These are phyloP conservation scores for Plantago lanceolata DNA, from an alignment of 305 asterid genomes.

Conservation along the genomic window DNA sequence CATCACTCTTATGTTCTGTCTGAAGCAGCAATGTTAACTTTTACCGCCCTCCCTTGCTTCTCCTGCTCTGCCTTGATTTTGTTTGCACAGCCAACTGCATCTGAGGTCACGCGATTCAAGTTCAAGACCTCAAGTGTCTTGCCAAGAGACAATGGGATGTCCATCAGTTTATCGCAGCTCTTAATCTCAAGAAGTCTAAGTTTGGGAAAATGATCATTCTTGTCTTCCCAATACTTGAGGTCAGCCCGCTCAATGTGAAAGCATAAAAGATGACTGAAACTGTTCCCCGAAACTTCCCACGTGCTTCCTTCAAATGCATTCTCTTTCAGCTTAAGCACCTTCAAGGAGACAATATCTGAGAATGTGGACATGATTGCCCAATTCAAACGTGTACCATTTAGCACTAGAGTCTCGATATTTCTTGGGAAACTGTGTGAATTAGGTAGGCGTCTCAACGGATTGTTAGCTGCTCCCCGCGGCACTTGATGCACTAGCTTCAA, in stretches of 20 bases:
- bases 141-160: neutral
- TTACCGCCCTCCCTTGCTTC: neutral
- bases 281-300: neutral
- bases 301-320: neutral
- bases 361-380: neutral
- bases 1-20: neutral
- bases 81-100: neutral
- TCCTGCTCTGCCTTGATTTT: neutral
- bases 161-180: neutral
- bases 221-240: neutral
- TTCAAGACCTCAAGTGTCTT: neutral
- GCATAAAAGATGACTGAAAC: neutral
- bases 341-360: neutral
- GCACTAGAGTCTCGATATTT: neutral
- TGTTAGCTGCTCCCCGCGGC: neutral
- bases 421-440: neutral
- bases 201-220: neutral
- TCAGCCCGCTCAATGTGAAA: neutral
- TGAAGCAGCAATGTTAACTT: neutral
- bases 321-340: constrained; percentile 8
- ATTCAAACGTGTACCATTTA: neutral
- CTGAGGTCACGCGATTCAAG: neutral
- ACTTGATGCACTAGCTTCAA: constrained; percentile 1
- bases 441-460: neutral
- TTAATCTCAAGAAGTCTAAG: neutral